Base-by-base conservation (phyloP, 2,329 filamentous ascomycete genomes). In the Colletotrichum camelliae region DNA sequence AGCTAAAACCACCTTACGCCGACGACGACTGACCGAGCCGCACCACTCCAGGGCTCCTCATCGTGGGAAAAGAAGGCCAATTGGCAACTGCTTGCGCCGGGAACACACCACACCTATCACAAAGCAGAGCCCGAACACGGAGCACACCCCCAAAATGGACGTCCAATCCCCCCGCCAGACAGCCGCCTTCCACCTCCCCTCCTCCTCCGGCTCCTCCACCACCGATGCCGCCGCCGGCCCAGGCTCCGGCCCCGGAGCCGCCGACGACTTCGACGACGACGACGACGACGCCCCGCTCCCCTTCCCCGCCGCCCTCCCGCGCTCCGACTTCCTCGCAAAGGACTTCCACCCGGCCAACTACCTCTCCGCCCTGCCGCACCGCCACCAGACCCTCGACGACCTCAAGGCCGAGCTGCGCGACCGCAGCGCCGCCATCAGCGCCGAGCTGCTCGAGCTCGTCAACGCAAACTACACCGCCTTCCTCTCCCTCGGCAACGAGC, bases 391-490 rank as follows among this genome's bases (percentile, higher is more conserved):
- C 1, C 94, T 99, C 64, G 96, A 98, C 83, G 97, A 99, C 83
- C 89, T 99, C 37, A 95, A 96, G 43, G 87, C 93, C 7, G 97
- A 99, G 81, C 89, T 99, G 18, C 93, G 96, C 60, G 92, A 96
- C 74, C 91, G 97, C 68, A 95, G 93, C 79, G 91, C 94, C 79
- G 90, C 93, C 24, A 93, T 99, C 77, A 94, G 93, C 81, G 92
- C 94, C 77, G 97, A 99, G 86, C 89, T 99, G 4, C 89, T 99
- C 21, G 96, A 98, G 85, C 91, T 99, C 9, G 97, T 99, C 79
- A 99, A 99, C 82, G 91, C 94, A 67, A 98, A 99, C 85, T 98
- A 99, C 83, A 94, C 95, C 64, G 94, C 96, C 73, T 99, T 99
- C 80, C 85, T 99, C 6, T 93, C 93, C 0, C 86, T 99, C 0